These are phyloP conservation scores for Fusarium pseudograminearum DNA, from an alignment of 2,329 filamentous ascomycete species.

Conservation along the genomic window DNA sequence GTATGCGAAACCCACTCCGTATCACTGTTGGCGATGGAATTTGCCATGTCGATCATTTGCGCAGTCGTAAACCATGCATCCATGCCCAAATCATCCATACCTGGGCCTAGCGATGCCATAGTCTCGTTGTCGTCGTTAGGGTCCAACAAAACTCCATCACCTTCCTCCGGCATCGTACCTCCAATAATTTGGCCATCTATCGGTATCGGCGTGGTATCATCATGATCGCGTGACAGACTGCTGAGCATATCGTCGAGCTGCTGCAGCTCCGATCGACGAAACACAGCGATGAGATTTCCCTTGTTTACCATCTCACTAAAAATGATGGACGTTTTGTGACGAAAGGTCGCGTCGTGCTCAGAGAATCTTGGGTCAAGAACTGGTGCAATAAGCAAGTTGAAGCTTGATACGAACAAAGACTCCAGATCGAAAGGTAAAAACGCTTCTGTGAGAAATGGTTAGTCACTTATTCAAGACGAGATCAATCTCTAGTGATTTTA, in stretches of 20 bases:
- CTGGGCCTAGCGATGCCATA: constrained; percentile 31
- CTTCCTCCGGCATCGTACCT: not conserved
- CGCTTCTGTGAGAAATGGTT: constrained; percentile 52
- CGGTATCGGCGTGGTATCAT: not conserved
- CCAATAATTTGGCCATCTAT: constrained; percentile 36
- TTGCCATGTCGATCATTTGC: constrained; percentile 61
- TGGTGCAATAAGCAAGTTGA: constrained; percentile 56
- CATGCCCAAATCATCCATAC: constrained; percentile 42
- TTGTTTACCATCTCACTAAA: constrained; percentile 61
- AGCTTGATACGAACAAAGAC: constrained; percentile 57
- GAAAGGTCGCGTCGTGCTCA: constrained; percentile 53
- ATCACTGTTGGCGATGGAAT: constrained; percentile 59
- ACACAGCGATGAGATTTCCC: constrained; percentile 60
- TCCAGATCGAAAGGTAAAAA: constrained; percentile 64
- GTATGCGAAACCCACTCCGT: constrained; percentile 62
- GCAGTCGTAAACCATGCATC: constrained; percentile 57
- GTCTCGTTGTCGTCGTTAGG: constrained; percentile 27
- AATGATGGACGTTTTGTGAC: constrained; percentile 57
- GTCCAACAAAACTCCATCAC: constrained; percentile 3
- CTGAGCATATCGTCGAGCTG: constrained; percentile 57
- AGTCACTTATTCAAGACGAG: not conserved
- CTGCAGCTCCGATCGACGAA: constrained; percentile 59
- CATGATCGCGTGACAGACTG: constrained; percentile 39
- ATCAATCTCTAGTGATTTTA: constrained; percentile 44
- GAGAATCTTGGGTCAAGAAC: constrained; percentile 52